Conservation (phyloP, 768 basidiomycete species). For the Auriscalpium orientale region DNA sequence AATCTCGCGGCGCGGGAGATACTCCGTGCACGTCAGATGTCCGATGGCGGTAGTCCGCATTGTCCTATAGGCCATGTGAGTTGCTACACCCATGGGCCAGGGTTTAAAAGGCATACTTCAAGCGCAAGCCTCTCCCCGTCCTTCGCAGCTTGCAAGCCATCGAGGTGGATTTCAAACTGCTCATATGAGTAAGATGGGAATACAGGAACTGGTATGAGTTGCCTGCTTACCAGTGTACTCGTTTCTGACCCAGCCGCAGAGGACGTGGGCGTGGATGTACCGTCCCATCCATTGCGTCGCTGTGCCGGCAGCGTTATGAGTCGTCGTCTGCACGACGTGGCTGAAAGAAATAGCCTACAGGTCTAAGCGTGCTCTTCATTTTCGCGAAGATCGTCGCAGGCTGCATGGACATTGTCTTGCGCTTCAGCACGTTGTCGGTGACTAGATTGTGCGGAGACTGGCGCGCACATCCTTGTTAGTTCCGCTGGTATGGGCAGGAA, state of each 20-base stretch:
- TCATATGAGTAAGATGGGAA: not conserved
- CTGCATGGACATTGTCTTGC: not conserved
- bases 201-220: not conserved
- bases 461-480: not conserved
- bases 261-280: constrained; percentile 6
- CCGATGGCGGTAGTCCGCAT: constrained; percentile 1
- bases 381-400: not conserved
- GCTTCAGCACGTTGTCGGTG: not conserved
- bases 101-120: not conserved
- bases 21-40: not conserved
- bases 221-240: constrained; percentile 21
- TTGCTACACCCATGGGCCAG: not conserved
- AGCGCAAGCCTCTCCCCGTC: not conserved
- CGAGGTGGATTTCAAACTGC: constrained; percentile 18
- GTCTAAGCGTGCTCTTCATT: not conserved
- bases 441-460: not conserved
- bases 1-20: not conserved
- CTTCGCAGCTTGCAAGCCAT: not conserved
- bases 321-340: not conserved
- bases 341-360: not conserved
- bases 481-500: not conserved
- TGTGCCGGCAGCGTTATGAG: not conserved
- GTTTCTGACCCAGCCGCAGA: constrained; percentile 21
- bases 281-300: not conserved
- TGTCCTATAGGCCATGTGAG: not conserved